A percentile compares a stretch with the other conserved stretches of the same genome.
Evolutionary conservation across 345 rosid genomes (phyloP).

Genomic region (Viola odorata): DNA sequence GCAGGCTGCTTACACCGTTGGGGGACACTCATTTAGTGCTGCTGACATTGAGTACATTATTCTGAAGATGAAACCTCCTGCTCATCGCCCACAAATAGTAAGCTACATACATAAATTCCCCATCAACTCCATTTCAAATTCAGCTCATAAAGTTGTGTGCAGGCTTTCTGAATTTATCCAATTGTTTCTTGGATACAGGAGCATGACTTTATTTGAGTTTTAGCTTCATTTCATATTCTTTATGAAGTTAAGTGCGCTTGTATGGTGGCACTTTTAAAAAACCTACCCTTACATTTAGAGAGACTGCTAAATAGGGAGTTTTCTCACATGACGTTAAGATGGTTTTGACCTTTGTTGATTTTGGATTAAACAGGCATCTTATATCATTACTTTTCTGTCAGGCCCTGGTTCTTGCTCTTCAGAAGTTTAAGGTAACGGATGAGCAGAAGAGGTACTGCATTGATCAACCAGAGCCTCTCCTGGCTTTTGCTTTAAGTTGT

Average conservation of each 20-base stretch:
- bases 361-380: neutral
- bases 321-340: neutral
- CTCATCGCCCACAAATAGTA: slow-evolving; percentile 59
- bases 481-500: slow-evolving; percentile 51
- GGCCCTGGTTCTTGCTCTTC: slow-evolving; percentile 55
- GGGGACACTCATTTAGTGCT: slow-evolving; percentile 53
- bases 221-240: slow-evolving; percentile 1
- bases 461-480: slow-evolving; percentile 56
- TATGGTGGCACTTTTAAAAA: neutral
- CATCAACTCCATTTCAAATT: neutral
- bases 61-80: slow-evolving; percentile 57
- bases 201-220: neutral
- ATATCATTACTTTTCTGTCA: slow-evolving; percentile 16
- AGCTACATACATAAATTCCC: slow-evolving; percentile 15
- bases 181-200: slow-evolving; percentile 8
- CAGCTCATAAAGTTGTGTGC: neutral
- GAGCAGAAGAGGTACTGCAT: slow-evolving; percentile 41
- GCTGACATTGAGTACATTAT: slow-evolving; percentile 49
- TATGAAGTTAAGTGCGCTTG: neutral
- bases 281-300: neutral
- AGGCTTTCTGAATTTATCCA: neutral
- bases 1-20: slow-evolving; percentile 61
- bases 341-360: neutral
- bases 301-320: neutral
- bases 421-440: slow-evolving; percentile 44